Conservation (phyloP, 2,329 filamentous ascomycete species). For the Thyridium curvatum region DNA sequence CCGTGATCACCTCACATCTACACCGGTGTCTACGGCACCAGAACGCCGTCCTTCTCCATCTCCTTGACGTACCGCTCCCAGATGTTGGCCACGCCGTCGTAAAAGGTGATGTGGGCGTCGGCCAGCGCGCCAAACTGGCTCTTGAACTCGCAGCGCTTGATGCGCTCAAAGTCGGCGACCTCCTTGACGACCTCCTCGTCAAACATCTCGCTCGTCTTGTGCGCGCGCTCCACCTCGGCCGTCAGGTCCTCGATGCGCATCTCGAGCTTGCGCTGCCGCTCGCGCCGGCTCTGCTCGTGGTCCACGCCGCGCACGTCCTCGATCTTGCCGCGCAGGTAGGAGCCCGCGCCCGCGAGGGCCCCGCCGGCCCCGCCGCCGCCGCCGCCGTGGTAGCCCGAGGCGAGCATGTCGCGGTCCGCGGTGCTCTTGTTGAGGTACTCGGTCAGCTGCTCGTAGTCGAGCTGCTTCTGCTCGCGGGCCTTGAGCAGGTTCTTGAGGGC, state of each 20-base stretch:
- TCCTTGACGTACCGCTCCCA: conserved; percentile 90
- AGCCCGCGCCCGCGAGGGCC: conserved; percentile 67
- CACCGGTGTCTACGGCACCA: conserved; percentile 10
- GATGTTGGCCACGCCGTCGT: conserved; percentile 67
- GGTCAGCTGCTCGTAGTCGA: conserved; percentile 92
- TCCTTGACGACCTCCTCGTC: conserved; percentile 95
- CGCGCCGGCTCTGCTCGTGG: conserved; percentile 84
- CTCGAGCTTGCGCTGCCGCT: conserved; percentile 84
- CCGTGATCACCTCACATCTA: no score
- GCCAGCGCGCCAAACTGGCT: conserved; percentile 78
- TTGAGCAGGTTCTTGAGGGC: conserved; percentile 84
- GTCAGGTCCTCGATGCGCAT: conserved; percentile 89
- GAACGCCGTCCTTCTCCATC: conserved; percentile 64
- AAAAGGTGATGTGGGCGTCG: conserved; percentile 82
- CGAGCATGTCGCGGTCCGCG: conserved; percentile 74
- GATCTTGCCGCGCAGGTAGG: conserved; percentile 88
- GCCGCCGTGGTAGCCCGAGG: conserved; percentile 39
- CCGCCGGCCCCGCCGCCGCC: conserved; percentile 18
- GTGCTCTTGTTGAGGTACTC: conserved; percentile 93
- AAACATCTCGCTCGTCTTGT: conserved; percentile 83
- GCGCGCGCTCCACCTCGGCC: conserved; percentile 79
- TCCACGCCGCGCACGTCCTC: conserved; percentile 96
- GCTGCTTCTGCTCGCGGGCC: conserved; percentile 92
- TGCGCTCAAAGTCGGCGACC: conserved; percentile 88
- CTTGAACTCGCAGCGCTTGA: conserved; percentile 91